Evolutionary conservation across 2,329 filamentous ascomycete species (phyloP).

Genomic region (Cladophialophora yegresii): DNA sequence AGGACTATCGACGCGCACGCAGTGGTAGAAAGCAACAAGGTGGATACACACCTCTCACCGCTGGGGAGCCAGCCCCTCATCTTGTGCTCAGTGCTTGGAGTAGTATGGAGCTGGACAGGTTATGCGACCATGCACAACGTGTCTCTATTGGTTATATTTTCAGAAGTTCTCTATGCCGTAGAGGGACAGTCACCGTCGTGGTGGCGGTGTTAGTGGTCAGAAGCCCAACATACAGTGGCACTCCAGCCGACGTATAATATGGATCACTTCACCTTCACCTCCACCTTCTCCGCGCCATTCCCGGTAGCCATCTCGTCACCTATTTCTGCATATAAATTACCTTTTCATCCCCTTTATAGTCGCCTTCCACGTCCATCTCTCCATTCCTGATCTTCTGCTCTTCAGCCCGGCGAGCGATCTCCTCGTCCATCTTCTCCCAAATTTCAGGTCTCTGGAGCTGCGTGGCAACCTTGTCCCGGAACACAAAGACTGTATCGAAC

Average conservation of each 20-base stretch:
- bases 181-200: background rate
- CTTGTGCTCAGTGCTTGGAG: background rate
- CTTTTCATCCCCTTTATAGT: slow-evolving; percentile 14
- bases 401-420: slow-evolving; percentile 21
- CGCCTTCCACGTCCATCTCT: slow-evolving; percentile 12
- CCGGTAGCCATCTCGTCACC: background rate
- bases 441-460: slow-evolving; percentile 30
- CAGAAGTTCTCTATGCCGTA: background rate
- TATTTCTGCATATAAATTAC: slow-evolving; percentile 27
- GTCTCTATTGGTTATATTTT: background rate
- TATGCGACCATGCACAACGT: background rate
- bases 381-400: slow-evolving; percentile 25
- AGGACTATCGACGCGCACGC: background rate
- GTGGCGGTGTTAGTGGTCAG: background rate
- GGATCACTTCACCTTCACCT: background rate
- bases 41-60: background rate
- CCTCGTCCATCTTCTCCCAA: slow-evolving; percentile 28
- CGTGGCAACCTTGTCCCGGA: slow-evolving; percentile 33
- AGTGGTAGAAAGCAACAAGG: background rate
- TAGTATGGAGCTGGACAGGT: background rate
- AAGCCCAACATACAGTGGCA: no score
- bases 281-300: background rate
- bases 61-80: background rate
- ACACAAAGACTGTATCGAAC: slow-evolving; percentile 21
- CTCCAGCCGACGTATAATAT: background rate